A percentile compares a stretch with the other conserved stretches of the same genome.
Conservation (phyloP, 805 yeast species). For the Candida endomychidarum region DNA sequence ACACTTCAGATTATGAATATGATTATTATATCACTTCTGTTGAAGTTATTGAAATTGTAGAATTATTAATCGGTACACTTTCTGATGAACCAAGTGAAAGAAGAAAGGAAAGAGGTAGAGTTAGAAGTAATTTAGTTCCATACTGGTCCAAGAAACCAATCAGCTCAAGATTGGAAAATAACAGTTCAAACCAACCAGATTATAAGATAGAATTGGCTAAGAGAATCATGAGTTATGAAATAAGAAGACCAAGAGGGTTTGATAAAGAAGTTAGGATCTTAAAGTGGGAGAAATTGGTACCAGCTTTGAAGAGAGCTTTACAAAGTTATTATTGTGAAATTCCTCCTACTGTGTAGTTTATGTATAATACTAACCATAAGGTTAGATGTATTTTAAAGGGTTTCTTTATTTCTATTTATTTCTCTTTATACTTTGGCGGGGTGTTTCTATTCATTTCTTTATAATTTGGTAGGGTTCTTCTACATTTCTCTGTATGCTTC, state of each 20-base stretch:
- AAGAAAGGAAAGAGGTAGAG: constrained; percentile 64
- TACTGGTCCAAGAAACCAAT: constrained; percentile 65
- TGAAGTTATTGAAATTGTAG: constrained; percentile 66
- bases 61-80: constrained; percentile 54
- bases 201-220: constrained; percentile 57
- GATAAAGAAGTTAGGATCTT: constrained; percentile 66
- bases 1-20: constrained; percentile 22
- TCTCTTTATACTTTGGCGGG: too few relatives aligned
- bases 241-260: constrained; percentile 65
- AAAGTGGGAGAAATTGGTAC: constrained; percentile 57
- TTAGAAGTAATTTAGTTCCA: constrained; percentile 64
- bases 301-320: constrained; percentile 62
- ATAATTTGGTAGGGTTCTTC: too few relatives aligned
- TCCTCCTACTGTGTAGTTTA: constrained; percentile 27
- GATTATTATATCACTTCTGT: constrained; percentile 61
- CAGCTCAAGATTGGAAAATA: constrained; percentile 42
- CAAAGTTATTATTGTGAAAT: constrained; percentile 65
- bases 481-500: too few relatives aligned
- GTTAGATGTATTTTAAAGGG: too few relatives aligned
- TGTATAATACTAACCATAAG: too few relatives aligned
- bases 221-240: constrained; percentile 62
- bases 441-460: too few relatives aligned
- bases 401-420: too few relatives aligned
- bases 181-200: constrained; percentile 24
- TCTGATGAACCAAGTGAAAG: constrained; percentile 48